Evolutionary conservation across 306 rosid species (phyloP), one percentile per base, ranked within the genome.

Genomic region (Purshia tridentata): DNA sequence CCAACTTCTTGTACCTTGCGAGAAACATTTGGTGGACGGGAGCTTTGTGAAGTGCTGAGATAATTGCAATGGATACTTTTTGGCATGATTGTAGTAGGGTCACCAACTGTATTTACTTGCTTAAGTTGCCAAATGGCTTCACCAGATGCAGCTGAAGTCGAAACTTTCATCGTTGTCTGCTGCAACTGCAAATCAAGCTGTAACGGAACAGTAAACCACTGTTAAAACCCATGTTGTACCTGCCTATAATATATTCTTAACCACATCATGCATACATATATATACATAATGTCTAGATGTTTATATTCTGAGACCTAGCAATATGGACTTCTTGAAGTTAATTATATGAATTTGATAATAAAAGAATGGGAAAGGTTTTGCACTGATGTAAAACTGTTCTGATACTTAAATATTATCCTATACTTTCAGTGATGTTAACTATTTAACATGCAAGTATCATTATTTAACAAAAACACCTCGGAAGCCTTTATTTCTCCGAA

Each of bases 131-230:
- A 51, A 35, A 79, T 59, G 20, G 53, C 73, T 60, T 81, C 81
- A 45, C 44, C 76, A 39, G 55, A 49, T 35, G 60, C 60, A 18
- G 75, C 56, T 37, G 77, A 73, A 44, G 76, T 29, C 45, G 73
- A 35, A 52, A 77, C 76, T 61, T 52, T 52, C 39, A 70, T 71
- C 4, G n/a, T 29, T 48, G 71, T 77, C 72, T 63, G 87, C 70
- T n/a, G 69, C 9, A 87, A 79, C 76, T 75, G 83, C 18, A 81
- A 69, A 75, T 92, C 90, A 80, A 82, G 76, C 98, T 90, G 95
- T 67, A 75, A 69, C 61, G 59, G 58, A 39, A 68, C 44, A 66
- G 19, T 4, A 48, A 54, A 19, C 50, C 49, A 37, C 35, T 41
- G 18, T 87, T 69, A 88, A 82, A 78, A 75, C 69, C 42, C 37